Percentiles rank a stretch among this genome's conserved stretches.
Conservation (phyloP, 176 grass and related monocot species). For the Oryza rufipogon region DNA sequence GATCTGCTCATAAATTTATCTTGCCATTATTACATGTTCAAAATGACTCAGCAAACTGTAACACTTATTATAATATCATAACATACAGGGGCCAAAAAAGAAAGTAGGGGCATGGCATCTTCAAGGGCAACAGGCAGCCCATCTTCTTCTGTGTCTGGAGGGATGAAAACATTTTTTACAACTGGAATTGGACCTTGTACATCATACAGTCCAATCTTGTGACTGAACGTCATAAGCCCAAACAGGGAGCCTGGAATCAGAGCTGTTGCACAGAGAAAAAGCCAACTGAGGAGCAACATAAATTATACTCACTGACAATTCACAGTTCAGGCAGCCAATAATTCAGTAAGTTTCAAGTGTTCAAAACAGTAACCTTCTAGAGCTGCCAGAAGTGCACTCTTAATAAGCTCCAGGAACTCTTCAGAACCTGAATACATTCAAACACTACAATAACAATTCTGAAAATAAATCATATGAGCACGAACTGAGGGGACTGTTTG, state of each 20-base stretch:
- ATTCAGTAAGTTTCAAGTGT: conserved; percentile 28
- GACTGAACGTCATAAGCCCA: conserved; percentile 92
- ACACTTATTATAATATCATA: not conserved
- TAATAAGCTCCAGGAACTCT: conserved; percentile 92
- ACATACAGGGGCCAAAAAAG: conserved; percentile 93
- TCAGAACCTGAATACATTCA: conserved; percentile 75
- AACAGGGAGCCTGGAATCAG: conserved; percentile 86
- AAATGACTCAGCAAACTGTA: conserved; percentile 8
- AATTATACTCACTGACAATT: conserved; percentile 15
- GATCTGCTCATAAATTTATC: conserved; percentile 57
- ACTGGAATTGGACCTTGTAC: conserved; percentile 86
- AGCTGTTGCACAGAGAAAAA: conserved; percentile 67
- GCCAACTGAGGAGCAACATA: conserved; percentile 1
- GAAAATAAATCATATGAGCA: conserved; percentile 1
- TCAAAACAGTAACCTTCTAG: conserved; percentile 68
- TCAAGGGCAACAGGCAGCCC: conserved; percentile 66
- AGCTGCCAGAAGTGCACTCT: conserved; percentile 85
- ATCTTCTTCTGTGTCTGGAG: conserved; percentile 60
- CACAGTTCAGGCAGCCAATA: not conserved
- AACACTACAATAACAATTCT: conserved; percentile 4
- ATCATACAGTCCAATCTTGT: conserved; percentile 97
- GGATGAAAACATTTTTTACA: conserved; percentile 92
- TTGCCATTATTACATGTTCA: not conserved
- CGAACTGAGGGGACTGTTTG: not conserved
- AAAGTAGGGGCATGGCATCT: conserved; percentile 90